phyloP scores from a whole-genome alignment of 192 early-diverging fungal genomes.

The Diversispora eburnea region DNA sequence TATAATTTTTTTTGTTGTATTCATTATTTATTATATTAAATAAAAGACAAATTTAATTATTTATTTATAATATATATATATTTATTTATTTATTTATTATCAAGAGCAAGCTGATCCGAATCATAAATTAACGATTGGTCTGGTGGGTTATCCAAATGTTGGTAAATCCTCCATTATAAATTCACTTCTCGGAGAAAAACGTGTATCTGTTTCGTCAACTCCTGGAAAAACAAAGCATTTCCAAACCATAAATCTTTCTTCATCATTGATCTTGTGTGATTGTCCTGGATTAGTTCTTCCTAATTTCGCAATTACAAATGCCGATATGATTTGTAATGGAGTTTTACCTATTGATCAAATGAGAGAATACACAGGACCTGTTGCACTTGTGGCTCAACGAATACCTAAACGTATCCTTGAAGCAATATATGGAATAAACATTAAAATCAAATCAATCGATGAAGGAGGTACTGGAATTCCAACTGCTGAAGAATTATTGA shows the following conservation, averaged over 20 bases:
- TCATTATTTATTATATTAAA: constrained; percentile 42
- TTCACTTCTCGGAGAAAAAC: constrained; percentile 89
- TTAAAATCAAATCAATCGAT: constrained; percentile 70
- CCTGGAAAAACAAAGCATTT: constrained; percentile 99
- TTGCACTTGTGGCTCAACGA: constrained; percentile 71
- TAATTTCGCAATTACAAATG: constrained; percentile 95
- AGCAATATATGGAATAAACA: constrained; percentile 88
- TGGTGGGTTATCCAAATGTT: constrained; percentile 99
- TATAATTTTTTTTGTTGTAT: constrained; percentile 31
- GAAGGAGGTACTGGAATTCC: constrained; percentile 74
- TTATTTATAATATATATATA: no score
- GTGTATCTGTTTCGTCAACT: constrained; percentile 92
- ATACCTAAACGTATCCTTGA: constrained; percentile 88
- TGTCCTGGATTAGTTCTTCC: constrained; percentile 99
- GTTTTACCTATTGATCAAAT: constrained; percentile 98
- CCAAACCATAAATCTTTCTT: constrained; percentile 94
- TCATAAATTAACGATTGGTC: constrained; percentile 79
- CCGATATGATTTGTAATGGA: constrained; percentile 98
- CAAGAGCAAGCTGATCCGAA: constrained; percentile 36
- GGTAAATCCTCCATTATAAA: constrained; percentile 99
- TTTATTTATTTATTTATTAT: neutral
- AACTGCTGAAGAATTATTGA: constrained; percentile 86
- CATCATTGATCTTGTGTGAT: constrained; percentile 87
- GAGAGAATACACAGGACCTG: constrained; percentile 88
- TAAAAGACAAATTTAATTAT: neutral